Evolutionary conservation across 139 green algal genomes (phyloP).

Genomic region (Chlorella sp.): DNA sequence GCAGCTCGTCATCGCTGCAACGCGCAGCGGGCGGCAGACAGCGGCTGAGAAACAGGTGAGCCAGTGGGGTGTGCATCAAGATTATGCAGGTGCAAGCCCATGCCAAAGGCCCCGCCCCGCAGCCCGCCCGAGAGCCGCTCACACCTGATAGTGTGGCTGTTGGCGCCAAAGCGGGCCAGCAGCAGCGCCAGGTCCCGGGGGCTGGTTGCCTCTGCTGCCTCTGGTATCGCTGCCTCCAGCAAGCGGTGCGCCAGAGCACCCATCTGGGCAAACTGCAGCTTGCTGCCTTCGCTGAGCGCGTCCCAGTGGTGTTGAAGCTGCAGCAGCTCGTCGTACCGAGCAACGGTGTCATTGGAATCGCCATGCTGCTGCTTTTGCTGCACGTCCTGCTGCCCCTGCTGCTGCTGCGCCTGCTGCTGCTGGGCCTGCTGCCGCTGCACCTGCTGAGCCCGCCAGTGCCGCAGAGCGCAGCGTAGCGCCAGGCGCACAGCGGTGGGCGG

Average conservation of each 20-base stretch:
- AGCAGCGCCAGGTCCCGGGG: conserved; percentile 61
- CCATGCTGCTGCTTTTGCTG: too few relatives aligned
- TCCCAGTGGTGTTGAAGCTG: conserved; percentile 70
- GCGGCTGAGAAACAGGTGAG: too few relatives aligned
- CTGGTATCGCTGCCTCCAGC: not conserved
- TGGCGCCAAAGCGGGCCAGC: conserved; percentile 53
- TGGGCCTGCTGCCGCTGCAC: not conserved
- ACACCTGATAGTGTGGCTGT: conserved; percentile 33
- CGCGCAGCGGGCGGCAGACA: conserved; percentile 1
- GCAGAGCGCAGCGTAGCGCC: conserved; percentile 56
- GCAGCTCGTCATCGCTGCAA: conserved; percentile 82
- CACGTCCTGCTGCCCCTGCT: too few relatives aligned
- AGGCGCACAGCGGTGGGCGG: conserved; percentile 71
- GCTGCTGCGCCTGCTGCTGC: conserved; percentile 17
- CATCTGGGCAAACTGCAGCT: conserved; percentile 77
- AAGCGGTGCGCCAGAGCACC: conserved; percentile 44
- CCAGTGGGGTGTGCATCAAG: too few relatives aligned
- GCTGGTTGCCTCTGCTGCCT: not conserved
- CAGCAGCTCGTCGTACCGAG: conserved; percentile 47
- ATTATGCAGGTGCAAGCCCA: not conserved
- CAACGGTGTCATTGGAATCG: not conserved
- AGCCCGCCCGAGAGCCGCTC: too few relatives aligned
- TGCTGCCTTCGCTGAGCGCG: conserved; percentile 46
- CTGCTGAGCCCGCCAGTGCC: not conserved
- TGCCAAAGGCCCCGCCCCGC: too few relatives aligned